phyloP scores from a whole-genome alignment of 805 yeast genomes.

The Suhomyces sp. region DNA sequence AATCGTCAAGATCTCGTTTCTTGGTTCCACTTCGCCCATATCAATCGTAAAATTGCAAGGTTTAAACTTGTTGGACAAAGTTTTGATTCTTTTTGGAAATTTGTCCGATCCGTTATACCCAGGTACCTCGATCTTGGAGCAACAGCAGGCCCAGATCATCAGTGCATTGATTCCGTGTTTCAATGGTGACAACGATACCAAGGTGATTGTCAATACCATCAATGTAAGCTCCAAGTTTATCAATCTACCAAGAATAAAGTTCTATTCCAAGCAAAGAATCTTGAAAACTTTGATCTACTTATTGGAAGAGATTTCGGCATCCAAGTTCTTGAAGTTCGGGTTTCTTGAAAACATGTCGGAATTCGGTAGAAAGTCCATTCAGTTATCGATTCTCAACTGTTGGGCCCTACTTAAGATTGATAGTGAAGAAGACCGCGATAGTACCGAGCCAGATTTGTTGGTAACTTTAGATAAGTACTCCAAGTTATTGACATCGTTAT shows the following conservation, averaged over 20 bases:
- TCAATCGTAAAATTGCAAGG: conserved; percentile 62
- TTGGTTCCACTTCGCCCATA: conserved; percentile 74
- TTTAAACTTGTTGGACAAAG: conserved; percentile 58
- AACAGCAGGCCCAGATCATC: conserved; percentile 91
- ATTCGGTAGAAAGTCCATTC: conserved; percentile 49
- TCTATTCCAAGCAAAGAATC: conserved; percentile 47
- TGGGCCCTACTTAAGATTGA: conserved; percentile 63
- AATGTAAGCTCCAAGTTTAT: conserved; percentile 75
- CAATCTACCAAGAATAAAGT: conserved; percentile 42
- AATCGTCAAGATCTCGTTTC: conserved; percentile 71
- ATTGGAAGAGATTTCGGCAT: conserved; percentile 55
- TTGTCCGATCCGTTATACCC: conserved; percentile 71
- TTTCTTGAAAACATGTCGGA: conserved; percentile 50
- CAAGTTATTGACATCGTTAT: conserved; percentile 62
- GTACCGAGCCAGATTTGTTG: conserved; percentile 44
- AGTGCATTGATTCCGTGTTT: conserved; percentile 90
- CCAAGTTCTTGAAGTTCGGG: conserved; percentile 49
- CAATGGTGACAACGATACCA: conserved; percentile 65
- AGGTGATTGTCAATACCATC: conserved; percentile 73
- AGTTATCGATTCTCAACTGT: conserved; percentile 59
- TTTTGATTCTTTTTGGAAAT: conserved; percentile 58
- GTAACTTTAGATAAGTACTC: conserved; percentile 55
- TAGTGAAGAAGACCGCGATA: conserved; percentile 20
- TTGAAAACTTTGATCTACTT: conserved; percentile 63
- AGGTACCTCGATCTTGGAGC: conserved; percentile 70